Base-by-base conservation (phyloP, 495 filamentous ascomycete genomes). In the Hypoxylon crocopeplum region DNA sequence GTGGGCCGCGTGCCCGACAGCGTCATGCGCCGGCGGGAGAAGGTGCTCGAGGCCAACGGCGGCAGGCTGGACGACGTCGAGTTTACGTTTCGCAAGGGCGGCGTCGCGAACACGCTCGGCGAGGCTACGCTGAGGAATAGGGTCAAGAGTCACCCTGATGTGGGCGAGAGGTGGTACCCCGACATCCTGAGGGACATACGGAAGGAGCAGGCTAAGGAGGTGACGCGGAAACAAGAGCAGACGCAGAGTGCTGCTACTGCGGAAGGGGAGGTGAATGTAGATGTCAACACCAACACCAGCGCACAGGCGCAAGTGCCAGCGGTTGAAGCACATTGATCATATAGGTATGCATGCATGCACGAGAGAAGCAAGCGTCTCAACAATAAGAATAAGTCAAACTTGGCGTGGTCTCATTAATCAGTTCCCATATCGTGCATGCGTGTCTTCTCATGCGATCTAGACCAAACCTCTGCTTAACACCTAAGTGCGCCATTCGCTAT, bases 131-230 rank as follows among this genome's bases (percentile, higher is more conserved):
- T 92, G 62, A 80, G 87, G 70, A 97, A 97, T 74, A 77, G 92
- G n/a, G 83, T 97, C 48, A 88, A 92, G 76, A 91, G 88, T 59
- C 93, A 97, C 75, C 88, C 88, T 2, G 93, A 97, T 71, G 93
- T 97, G 1, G 92, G 90, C 1, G 89, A 89, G 76, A 77, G 84
- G 67, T 95, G 91, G 88, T 93, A 91, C 70, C 88, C 88, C 0
- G 86, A 92, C 20, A 77, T 93, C 19, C 74, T 90, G 57, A 55
- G 47, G 40, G 72, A 71, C 39, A 69, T 83, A 17, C 70, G 77
- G 38, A 79, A 74, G 66, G 71, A 79, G 67, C 76, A 82, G 69
- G 70, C 68, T 30, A 54, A 44, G 42, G 61, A 77, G 54, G 59
- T 59, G 56, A 58, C 68, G 56, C 36, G 48, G 46, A 49, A 60